Conservation (phyloP, 2,329 filamentous ascomycete species). For the Hypoxylon sp. region DNA sequence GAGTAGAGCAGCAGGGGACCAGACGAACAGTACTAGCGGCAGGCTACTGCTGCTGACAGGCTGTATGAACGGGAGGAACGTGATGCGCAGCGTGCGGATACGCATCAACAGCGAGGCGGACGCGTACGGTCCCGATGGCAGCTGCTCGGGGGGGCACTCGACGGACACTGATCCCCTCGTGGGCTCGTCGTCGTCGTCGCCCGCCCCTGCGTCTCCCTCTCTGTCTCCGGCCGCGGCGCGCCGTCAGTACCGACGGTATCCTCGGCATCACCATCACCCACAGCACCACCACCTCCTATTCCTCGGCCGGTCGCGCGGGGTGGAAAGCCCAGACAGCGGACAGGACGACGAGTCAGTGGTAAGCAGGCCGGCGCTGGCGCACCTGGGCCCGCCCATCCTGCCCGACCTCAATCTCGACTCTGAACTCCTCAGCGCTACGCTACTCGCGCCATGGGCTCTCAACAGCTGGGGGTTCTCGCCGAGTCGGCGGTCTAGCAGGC, state of each 20-base stretch:
- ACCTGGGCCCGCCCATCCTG: conserved; percentile 29
- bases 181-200: neutral
- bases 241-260: neutral
- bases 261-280: no score
- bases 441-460: conserved; percentile 26
- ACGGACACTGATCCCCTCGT: neutral
- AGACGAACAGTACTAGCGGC: no score
- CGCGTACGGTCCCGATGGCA: conserved; percentile 17
- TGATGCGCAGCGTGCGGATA: conserved; percentile 17
- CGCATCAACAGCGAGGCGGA: conserved; percentile 30
- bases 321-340: no score
- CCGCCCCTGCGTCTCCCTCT: neutral
- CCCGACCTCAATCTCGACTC: conserved; percentile 23
- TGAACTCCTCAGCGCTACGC: conserved; percentile 26
- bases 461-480: conserved; percentile 14
- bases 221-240: neutral
- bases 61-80: neutral
- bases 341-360: no score
- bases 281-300: neutral
- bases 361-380: conserved; percentile 11
- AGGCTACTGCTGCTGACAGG: no score
- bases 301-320: neutral
- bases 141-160: neutral
- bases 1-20: neutral
- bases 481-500: neutral